Conservation (phyloP, 352 stramenopile genomes). For the Pythium diclinum region DNA sequence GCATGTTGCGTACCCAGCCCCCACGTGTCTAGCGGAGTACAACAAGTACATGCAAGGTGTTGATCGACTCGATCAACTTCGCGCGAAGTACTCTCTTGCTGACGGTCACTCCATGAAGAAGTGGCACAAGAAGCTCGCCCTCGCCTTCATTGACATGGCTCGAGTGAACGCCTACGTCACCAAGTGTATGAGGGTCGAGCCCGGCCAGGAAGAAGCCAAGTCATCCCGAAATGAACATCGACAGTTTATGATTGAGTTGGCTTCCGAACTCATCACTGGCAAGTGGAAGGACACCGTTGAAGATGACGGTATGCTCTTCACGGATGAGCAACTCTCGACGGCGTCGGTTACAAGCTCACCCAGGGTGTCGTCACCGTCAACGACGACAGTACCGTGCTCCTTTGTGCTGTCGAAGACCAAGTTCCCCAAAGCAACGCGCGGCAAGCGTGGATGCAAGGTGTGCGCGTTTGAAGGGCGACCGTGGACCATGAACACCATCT, state of each 20-base stretch:
- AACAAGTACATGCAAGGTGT: too few species aligned
- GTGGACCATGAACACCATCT: slow-evolving; percentile 14
- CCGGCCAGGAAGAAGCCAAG: too few species aligned
- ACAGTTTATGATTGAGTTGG: slow-evolving; percentile 21
- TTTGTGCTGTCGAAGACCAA: background rate
- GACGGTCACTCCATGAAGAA: too few species aligned
- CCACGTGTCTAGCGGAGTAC: too few species aligned
- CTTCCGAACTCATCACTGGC: slow-evolving; percentile 11
- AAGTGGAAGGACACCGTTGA: slow-evolving; percentile 16
- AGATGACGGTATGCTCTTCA: slow-evolving; percentile 15
- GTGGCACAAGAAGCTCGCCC: too few species aligned
- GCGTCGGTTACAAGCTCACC: too few species aligned
- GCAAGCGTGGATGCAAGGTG: slow-evolving; percentile 18
- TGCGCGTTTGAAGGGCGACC: slow-evolving; percentile 4
- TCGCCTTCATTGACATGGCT: too few species aligned
- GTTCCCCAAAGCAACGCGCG: slow-evolving; percentile 9
- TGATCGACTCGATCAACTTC: too few species aligned
- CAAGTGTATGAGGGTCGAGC: too few species aligned
- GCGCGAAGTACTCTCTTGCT: too few species aligned
- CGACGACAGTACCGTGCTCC: background rate
- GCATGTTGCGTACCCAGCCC: too few species aligned
- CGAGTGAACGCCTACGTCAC: too few species aligned
- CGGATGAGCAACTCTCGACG: slow-evolving; percentile 2
- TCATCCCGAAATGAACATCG: slow-evolving; percentile 23
- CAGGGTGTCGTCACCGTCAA: background rate